Base-by-base conservation (phyloP, 106 monocot species). In the Dendrobium officinale region DNA sequence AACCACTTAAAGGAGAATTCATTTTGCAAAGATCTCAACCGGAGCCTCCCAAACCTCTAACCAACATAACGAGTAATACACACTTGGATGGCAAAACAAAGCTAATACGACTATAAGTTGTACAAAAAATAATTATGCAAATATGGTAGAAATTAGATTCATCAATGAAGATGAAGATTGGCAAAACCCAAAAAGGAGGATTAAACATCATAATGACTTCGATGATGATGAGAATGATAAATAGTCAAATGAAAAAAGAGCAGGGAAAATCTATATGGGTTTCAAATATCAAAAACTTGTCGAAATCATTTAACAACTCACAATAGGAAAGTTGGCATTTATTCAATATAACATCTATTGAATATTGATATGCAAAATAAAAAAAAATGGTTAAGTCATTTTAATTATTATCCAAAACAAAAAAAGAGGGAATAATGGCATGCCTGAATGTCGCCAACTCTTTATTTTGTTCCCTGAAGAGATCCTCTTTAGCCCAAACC, bases 401-500 rank as follows among this genome's bases (percentile, higher is more conserved):
- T 6, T 13, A 6, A 42, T 73, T 40, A 73, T 40, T n/a, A n/a
- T 42, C 33, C 15, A 19, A 19, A 74, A 15, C 41, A 73, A 42
- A 9, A 43, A 61, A 43, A 61, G 3, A 61, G 11, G 4, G 22
- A 67, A 79, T 67, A n/a, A 19, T 18, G 9, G 49, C 68, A 56
- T 78, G 94, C 96, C 94, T 82, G 83, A 92, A 88, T 41, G 83
- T 86, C 10, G 89, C 92, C 20, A 91, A 70, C 68, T 91, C 86
- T 79, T 88, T 86, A 68, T 83, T 91, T 31, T 91, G 91, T 48
- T 88, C 91, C 75, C 91, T 86, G 4, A 86, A 86, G 55, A 91
- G 83, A 79, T 92, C 92, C 43, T 92, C 92, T 84, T 92, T 89
- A 29, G 88, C 93, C 93, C 96, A 97, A 74, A 84, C 94, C 96